Evolutionary conservation across 306 rosid species (phyloP), one percentile per base, ranked within the genome.

Genomic region (Ziziphus jujuba): DNA sequence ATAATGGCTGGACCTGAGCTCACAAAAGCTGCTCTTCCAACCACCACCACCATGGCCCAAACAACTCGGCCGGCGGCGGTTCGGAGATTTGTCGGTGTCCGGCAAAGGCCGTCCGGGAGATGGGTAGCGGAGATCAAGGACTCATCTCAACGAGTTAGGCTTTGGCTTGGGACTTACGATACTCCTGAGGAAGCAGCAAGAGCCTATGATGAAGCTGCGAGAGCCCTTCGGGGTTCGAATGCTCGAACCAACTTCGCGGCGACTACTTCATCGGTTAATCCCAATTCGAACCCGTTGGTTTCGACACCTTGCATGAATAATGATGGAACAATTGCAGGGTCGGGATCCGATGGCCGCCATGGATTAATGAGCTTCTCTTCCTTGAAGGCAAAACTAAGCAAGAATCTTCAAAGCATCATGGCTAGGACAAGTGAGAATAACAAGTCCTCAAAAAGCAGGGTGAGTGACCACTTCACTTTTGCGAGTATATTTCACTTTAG

Each of bases 91-190:
- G 84, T 92, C 64, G 98, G 98, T 36, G 96, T 92, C 10, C 75
- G 98, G 58, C 95, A 87, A 66, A 83, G 98, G 20, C 98, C 96
- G 1, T 92, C 98, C 0, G 98, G 98, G 3, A 77, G 98, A 35
- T 92, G 98, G 98, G 96, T 92, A 8, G 96, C 98, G 13, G 96
- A 92, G 77, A 92, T 89, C 76, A 92, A 92, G 66, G 98, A 92
- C 84, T 92, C 98, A 0, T 87, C 96, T 12, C 92, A 92, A 56
- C 91, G 85, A 21, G 88, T 89, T 7, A 77, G 98, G 59, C 80
- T 92, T 6, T 87, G 96, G 98, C 87, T 92, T 1, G 98, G 98
- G 52, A 92, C 98, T 47, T 92, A 89, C 38, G 98, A 92, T 70
- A 80, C 95, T 0, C 95, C 92, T 0, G 98, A 92, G 75, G 98